Base-by-base conservation (phyloP, 140 eudicot genomes). In the Anethum foeniculum region DNA sequence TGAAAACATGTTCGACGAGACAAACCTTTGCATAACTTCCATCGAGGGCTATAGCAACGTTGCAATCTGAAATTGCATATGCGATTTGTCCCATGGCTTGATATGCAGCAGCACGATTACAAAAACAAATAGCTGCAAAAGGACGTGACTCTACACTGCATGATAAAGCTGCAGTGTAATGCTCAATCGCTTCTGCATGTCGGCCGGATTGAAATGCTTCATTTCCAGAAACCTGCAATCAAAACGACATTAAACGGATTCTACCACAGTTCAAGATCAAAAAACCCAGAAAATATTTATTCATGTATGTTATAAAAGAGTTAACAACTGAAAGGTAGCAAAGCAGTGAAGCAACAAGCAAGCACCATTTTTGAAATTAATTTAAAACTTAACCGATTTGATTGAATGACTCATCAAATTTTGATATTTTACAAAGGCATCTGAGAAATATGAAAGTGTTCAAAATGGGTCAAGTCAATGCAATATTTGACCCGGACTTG, bases 1-100 rank as follows among this genome's bases (percentile, higher is more conserved):
- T 23, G 39, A 28, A 77, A 74, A 87, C 32, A 60, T 38, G 28
- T 77, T 39, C 6, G 10, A 19, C 39, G 49, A 43, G 16, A 71
- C 87, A 58, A 81, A 94, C 99, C 99, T 95, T 95, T 80, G 82
- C 46, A 84, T 95, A 95, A 75, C 82, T 89, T 73, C 91, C 86
- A 88, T 95, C 96, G 18, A 95, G 97, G 67, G 99, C 99, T 56
- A 93, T 91, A 78, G 99, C 99, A 49, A 95, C 74, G 85, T 91
- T 89, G 88, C 99, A 92, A 87, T 95, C 99, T 23, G 99, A 97
- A 84, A 95, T 88, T 67, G 98, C 99, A 82, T 95, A 93, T 62
- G 88, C 46, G 80, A 93, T 84, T 85, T 92, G 99, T 78, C 91
- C 93, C 89, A 91, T 77, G 62, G 91, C 89, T 76, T 90, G 90